Evolutionary conservation across 2,329 filamentous ascomycete genomes (phyloP).

Genomic region (Colletotrichum sp.): DNA sequence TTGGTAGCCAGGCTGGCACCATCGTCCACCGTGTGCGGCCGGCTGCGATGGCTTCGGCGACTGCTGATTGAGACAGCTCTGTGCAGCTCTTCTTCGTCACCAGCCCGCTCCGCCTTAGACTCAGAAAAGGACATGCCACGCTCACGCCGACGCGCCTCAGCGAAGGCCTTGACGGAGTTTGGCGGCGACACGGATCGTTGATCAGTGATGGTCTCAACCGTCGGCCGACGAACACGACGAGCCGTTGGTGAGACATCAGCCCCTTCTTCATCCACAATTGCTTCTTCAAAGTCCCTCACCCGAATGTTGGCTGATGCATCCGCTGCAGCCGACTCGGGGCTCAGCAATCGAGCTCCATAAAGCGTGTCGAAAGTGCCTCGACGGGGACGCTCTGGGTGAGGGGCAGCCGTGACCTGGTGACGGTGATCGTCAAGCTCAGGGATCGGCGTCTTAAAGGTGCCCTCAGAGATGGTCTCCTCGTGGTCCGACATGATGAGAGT

Average conservation of each 20-base stretch:
- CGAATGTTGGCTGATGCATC: conserved; percentile 43
- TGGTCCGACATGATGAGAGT: conserved; percentile 69
- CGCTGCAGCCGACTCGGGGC: conserved; percentile 30
- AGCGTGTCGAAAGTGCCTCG: conserved; percentile 78
- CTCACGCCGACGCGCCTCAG: conserved; percentile 84
- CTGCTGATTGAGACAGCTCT: conserved; percentile 75
- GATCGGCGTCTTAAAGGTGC: conserved; percentile 75
- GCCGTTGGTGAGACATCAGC: conserved; percentile 47
- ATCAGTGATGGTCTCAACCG: conserved; percentile 59
- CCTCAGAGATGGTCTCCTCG: conserved; percentile 63
- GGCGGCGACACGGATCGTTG: conserved; percentile 83
- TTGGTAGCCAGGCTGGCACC: conserved; percentile 65
- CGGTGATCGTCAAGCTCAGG: conserved; percentile 90
- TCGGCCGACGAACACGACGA: conserved; percentile 57
- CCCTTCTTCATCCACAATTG: conserved; percentile 78
- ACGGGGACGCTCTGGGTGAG: conserved; percentile 64
- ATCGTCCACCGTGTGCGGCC: conserved; percentile 66
- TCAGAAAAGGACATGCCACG: conserved; percentile 69
- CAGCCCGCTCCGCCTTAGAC: conserved; percentile 35
- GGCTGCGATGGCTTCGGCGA: conserved; percentile 62
- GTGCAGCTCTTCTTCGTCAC: conserved; percentile 62
- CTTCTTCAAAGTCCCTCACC: conserved; percentile 86
- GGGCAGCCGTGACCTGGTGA: conserved; percentile 65
- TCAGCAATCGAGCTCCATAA: conserved; percentile 56
- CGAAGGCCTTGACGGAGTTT: conserved; percentile 97